Conservation (phyloP, 1,284 basidiomycete species). For the Exsudoporus floridanus region DNA sequence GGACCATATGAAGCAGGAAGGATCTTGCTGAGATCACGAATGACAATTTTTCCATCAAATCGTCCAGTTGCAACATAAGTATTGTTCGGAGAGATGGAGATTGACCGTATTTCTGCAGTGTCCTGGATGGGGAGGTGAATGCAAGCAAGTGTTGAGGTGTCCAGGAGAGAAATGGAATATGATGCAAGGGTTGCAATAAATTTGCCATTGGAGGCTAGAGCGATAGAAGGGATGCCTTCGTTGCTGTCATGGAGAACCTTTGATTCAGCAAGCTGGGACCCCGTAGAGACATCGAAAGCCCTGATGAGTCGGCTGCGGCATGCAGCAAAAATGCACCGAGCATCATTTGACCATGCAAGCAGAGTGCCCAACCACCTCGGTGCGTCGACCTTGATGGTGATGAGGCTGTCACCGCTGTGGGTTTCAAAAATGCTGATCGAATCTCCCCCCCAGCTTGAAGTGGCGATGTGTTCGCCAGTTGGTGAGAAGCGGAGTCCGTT, state of each 20-base stretch:
- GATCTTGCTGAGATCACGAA: neutral
- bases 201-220: neutral
- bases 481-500: neutral
- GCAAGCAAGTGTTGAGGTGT: neutral
- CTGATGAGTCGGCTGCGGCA: neutral
- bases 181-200: neutral
- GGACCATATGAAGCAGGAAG: neutral
- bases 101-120: neutral
- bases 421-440: neutral
- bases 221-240: neutral
- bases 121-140: neutral
- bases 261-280: neutral
- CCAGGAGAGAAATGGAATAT: neutral
- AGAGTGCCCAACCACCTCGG: neutral
- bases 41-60: neutral
- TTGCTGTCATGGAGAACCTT: neutral
- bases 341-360: neutral
- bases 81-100: neutral
- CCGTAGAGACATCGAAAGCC: neutral
- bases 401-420: neutral
- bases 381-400: neutral
- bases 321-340: neutral
- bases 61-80: neutral
- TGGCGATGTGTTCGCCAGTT: neutral
- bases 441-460: fast-evolving